Base-by-base conservation (phyloP, 2,329 filamentous ascomycete species). In the Ceratocystis cubensis region DNA sequence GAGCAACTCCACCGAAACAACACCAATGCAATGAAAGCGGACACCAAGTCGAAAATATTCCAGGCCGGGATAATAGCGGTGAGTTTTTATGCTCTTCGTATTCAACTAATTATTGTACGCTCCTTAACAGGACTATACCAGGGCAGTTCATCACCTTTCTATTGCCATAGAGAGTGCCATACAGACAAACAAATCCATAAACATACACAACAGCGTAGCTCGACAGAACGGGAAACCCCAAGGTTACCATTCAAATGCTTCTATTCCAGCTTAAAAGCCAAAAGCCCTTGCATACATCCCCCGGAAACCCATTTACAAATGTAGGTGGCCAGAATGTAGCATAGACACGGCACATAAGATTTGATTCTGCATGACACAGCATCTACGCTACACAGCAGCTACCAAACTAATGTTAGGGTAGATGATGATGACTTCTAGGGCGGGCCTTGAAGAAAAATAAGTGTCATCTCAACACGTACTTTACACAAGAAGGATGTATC, bases 311-410 rank as follows among this genome's bases (percentile, higher is more conserved):
- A 5, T 20, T 15, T 20, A 25, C 17, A 37, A 10, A 37, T 33
- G 30, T 33, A 59, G 56, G 56, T 30, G 25, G 22, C 25, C 56
- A 59, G 56, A 15, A 59, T 30, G 17, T 37, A 33, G 25, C 33
- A 17, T 37, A 59, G 28, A 20, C 56, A 59, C 25, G 15, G 56
- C 30, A 59, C 28, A 1, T 59, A n/a, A 25, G 15, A 59, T 59
- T 59, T 59, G 25, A 59, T 59, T 30, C 28, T 59, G 56, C 56
- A 59, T 59, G 56, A 33, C 56, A 59, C 56, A 59, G 56, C 56
- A 59, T 59, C 56, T 30, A 8, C 30, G 56, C 30, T 59, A 17
- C 28, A 59, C 56, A 8, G 25, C 56, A 59, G 56, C 48, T 25
- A 53, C 48, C 6, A 15, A 28, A 25, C 22, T 53, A 22, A 22